These are phyloP conservation scores for Prunus mume DNA, from an alignment of 306 rosid genomes.

Conservation along the genomic window DNA sequence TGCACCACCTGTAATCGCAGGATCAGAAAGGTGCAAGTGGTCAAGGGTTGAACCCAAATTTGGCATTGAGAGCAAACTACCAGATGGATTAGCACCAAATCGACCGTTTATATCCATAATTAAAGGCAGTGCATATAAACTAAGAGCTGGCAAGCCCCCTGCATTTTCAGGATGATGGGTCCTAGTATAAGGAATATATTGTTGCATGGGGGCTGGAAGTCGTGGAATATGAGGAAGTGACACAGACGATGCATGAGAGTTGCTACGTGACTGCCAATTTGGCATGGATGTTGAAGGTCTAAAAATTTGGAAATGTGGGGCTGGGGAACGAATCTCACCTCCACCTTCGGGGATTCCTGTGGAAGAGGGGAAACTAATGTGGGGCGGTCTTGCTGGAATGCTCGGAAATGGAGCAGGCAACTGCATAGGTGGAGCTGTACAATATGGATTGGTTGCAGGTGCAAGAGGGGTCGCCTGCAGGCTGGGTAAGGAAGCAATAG, in stretches of 20 bases:
- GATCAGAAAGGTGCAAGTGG: slow-evolving; percentile 17
- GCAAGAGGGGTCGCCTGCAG: slow-evolving; percentile 18
- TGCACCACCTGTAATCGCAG: slow-evolving; percentile 14
- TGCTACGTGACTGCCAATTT: slow-evolving; percentile 35
- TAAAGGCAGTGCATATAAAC: slow-evolving; percentile 31
- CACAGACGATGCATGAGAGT: slow-evolving; percentile 13
- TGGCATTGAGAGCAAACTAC: slow-evolving; percentile 6
- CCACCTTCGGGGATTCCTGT: slow-evolving; percentile 39
- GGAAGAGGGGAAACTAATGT: slow-evolving; percentile 28
- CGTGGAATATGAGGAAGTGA: slow-evolving; percentile 29
- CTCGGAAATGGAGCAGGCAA: slow-evolving; percentile 23
- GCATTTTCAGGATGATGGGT: slow-evolving; percentile 18
- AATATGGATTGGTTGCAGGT: slow-evolving; percentile 14
- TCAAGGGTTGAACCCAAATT: slow-evolving; percentile 12
- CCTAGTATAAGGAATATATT: slow-evolving; percentile 20
- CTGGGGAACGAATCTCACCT: slow-evolving; percentile 51
- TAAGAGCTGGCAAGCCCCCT: slow-evolving; percentile 15
- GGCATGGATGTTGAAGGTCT: slow-evolving; percentile 40
- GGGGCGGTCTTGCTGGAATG: slow-evolving; percentile 39
- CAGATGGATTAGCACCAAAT: slow-evolving; percentile 29
- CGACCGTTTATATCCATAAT: slow-evolving; percentile 25
- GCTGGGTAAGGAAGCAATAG: slow-evolving; percentile 13
- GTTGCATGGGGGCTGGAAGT: slow-evolving; percentile 21
- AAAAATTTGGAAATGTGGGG: slow-evolving; percentile 73
- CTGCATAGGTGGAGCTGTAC: slow-evolving; percentile 25